Base-by-base conservation (phyloP, 1,139 yeast genomes). In the Arxiozyma telluris region DNA sequence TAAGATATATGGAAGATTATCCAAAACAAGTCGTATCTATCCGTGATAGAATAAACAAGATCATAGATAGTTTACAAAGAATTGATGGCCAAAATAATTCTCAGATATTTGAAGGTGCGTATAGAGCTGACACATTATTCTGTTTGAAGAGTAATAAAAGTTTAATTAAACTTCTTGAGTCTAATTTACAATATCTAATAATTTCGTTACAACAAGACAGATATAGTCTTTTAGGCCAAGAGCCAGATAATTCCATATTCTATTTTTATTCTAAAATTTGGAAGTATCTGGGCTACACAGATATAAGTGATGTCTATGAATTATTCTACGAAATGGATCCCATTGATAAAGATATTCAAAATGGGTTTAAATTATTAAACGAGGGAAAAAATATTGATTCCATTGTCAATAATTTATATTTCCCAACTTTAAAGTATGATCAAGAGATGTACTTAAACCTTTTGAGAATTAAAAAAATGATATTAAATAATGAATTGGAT, bases 1-100 rank as follows among this genome's bases (percentile, higher is more conserved):
- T 83, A 63, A 80, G 83, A 58, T 87, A 87, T 59, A 75, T 87
- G 64, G 81, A 81, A 57, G 79, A 80, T 57, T 78, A 83, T 59
- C 96, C 96, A 0, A 76, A 79, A 43, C 67, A 83, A 60, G 73
- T 76, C 3, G 76, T 78, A 53, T 63, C 67, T 25, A 71, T 76
- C 38, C 71, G 69, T 47, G 73, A 73, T 0, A 70, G 77, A 8
- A 72, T 76, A 48, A 82, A 78, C 57, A 91, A 85, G 63, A 76
- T 87, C 22, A 71, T 87, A 12, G 80, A 80, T 50, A 84, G 84
- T 63, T 70, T 87, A 50, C 80, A 83, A 50, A 50, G 60, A 3
- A 56, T 61, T 34, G 50, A 61, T 7, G 64, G 61, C 41, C 53
- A 54, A 20, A 64, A 61, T 42, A 59, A 58, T 50, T 54, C 64